Evolutionary conservation across 1,284 basidiomycete species (phyloP).

Genomic region (Ustilago hordei): DNA sequence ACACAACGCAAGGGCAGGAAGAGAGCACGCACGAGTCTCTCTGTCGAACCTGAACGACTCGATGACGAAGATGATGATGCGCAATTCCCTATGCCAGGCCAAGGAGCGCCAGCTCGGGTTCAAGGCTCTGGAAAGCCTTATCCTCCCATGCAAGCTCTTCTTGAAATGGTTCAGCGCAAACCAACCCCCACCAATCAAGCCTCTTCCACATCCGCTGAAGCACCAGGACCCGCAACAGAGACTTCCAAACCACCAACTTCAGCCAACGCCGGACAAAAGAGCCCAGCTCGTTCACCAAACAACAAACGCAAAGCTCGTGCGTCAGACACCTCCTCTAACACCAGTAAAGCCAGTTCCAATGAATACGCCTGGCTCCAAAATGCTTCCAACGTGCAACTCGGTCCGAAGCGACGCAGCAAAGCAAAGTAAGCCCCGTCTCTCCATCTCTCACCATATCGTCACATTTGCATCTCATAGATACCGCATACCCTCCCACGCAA

Average conservation of each 20-base stretch:
- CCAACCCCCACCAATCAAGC: background rate
- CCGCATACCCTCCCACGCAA: background rate
- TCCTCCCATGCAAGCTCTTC: too few species aligned
- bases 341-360: background rate
- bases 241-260: background rate
- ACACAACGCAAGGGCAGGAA: slow-evolving; percentile 17
- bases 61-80: slow-evolving; percentile 48
- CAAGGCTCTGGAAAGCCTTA: too few species aligned
- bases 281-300: slow-evolving; percentile 2
- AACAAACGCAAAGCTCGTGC: slow-evolving; percentile 7
- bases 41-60: slow-evolving; percentile 35
- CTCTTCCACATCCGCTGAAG: background rate
- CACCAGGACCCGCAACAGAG: background rate
- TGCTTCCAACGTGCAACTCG: slow-evolving; percentile 5
- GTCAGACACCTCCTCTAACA: slow-evolving; percentile 4
- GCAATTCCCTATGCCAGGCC: slow-evolving; percentile 50
- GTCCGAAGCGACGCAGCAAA: slow-evolving; percentile 27
- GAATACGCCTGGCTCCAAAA: slow-evolving; percentile 23
- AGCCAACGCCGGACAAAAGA: background rate
- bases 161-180: background rate
- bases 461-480: background rate
- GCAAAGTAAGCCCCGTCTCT: slow-evolving; percentile 4
- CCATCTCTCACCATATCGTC: background rate
- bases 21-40: slow-evolving; percentile 14
- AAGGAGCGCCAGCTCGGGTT: background rate